Percentiles rank a stretch among this genome's conserved stretches.
Conservation (phyloP, 371 early-diverging fungal genomes). For the Mucor racemosus region DNA sequence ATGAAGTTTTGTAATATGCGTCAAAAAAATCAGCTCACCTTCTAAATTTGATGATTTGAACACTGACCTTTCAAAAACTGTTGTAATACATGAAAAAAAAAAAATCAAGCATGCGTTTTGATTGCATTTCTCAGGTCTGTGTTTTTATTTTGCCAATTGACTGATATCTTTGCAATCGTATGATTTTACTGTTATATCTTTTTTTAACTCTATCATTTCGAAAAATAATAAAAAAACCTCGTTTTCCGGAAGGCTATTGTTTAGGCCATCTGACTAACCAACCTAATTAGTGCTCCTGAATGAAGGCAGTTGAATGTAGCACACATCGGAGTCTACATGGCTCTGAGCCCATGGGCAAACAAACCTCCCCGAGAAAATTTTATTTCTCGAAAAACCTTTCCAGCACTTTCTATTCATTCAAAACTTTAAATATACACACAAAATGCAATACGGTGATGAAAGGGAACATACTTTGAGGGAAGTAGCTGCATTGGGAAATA, state of each 20-base stretch:
- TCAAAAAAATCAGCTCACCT: slow-evolving; percentile 18
- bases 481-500: slow-evolving; percentile 77
- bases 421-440: not conserved
- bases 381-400: not conserved
- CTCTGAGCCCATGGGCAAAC: too few species aligned
- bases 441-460: slow-evolving; percentile 43
- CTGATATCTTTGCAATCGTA: not conserved
- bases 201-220: not conserved
- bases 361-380: not conserved
- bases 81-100: slow-evolving; percentile 6
- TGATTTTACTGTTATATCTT: not conserved
- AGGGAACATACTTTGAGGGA: slow-evolving; percentile 70
- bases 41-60: not conserved
- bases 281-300: not conserved
- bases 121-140: not conserved
- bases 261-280: not conserved
- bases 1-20: not conserved
- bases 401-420: not conserved
- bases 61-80: slow-evolving; percentile 5
- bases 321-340: not conserved
- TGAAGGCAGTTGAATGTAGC: not conserved
- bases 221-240: not conserved
- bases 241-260: slow-evolving; percentile 1
- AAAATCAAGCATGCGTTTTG: slow-evolving; percentile 8
- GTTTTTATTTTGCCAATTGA: not conserved